Percentiles rank a stretch among this genome's conserved stretches.
Evolutionary conservation across 345 rosid genomes (phyloP).

Genomic region (Garcia nutans): DNA sequence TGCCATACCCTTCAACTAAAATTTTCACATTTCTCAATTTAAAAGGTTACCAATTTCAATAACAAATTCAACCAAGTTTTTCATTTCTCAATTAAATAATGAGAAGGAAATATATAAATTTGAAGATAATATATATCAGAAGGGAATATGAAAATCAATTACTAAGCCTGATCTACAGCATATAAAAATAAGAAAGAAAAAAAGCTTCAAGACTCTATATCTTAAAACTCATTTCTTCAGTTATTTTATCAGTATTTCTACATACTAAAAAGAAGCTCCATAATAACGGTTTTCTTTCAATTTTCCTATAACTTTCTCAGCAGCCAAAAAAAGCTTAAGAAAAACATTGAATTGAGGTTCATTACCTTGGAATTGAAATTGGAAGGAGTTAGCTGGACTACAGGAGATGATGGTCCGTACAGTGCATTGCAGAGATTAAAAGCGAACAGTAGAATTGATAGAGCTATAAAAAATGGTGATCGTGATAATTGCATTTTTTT

Average conservation of each 20-base stretch:
- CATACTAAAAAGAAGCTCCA: too few species aligned
- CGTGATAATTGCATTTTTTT: slow-evolving; percentile 24
- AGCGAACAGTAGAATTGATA: slow-evolving; percentile 27
- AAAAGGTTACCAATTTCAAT: too few species aligned
- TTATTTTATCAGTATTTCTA: too few species aligned
- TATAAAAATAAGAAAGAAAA: background rate
- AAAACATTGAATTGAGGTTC: background rate
- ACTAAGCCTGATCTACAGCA: slow-evolving; percentile 2
- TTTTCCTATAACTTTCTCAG: background rate
- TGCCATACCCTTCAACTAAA: background rate
- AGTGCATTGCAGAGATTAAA: slow-evolving; percentile 48
- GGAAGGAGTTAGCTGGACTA: slow-evolving; percentile 89
- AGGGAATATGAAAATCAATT: background rate
- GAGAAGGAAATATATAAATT: background rate
- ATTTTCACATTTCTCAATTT: background rate
- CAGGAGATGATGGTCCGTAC: slow-evolving; percentile 94
- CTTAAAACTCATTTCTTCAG: background rate
- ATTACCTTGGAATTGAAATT: slow-evolving; percentile 95
- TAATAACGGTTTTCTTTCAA: background rate
- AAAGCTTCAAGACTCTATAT: background rate
- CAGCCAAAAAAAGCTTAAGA: background rate
- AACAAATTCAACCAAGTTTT: background rate
- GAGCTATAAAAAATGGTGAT: slow-evolving; percentile 27
- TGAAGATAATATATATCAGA: background rate
- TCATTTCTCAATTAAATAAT: too few species aligned